Evolutionary conservation across 352 stramenopile genomes (phyloP), one percentile per base, ranked within the genome.

Genomic region (Globisporangium ultimum): DNA sequence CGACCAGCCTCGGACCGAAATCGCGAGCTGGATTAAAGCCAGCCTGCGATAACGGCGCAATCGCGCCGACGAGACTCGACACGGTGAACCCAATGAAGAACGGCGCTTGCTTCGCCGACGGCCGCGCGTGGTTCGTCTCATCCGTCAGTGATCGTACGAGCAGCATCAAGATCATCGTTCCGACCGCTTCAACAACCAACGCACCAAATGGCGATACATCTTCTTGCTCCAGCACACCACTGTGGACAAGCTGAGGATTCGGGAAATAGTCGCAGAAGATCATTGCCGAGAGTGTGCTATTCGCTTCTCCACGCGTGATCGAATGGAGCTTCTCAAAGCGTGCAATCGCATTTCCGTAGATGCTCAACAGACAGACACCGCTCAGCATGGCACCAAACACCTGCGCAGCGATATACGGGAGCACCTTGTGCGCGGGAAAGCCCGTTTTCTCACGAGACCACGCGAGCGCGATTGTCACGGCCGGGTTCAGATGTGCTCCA

Each of bases 221-320:
- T 18, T 51, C 22, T n/a, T 61, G 52, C 1, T 48, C 28, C 47
- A 74, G 64, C 24, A 60, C 40, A 2, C 53, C 55, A 6, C n/a
- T 24, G 21, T 63, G 53, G 36, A 72, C 56, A 42, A 88, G 64
- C 42, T 72, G 66, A 1, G 75, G 76, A 43, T 89, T 82, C 2
- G 74, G 77, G 28, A 85, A 93, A 53, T 91, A 93, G 34, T 80
- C 71, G 46, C 80, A 70, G 60, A 95, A 91, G 5, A 71, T 66
- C 63, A 78, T 72, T 13, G 82, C 84, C 17, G 84, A 87, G 47
- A 82, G 64, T n/a, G 80, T 67, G 24, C 68, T 86, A 10, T 72
- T 69, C 17, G 14, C 24, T 21, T 58, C 36, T 47, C 76, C 67
- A 43, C 81, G 59, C 1, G 63, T 47, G 71, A 88, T 71, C 18